Evolutionary conservation across 2,329 filamentous ascomycete species (phyloP), one percentile per base, ranked within the genome.

Genomic region (Fusarium sp.): DNA sequence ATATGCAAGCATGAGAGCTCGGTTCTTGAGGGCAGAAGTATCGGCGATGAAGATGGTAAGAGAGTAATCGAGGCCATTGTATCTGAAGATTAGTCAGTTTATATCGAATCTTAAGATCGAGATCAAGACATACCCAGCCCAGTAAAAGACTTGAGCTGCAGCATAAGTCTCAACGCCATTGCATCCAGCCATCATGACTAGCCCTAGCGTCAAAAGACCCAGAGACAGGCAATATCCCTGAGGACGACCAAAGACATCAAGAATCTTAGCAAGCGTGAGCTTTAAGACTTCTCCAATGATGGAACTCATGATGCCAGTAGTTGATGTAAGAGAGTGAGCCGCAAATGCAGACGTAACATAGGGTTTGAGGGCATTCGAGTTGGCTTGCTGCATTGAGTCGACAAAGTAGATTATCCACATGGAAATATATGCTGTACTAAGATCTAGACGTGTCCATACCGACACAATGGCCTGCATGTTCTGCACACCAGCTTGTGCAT

Each of bases 31-130:
- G 31, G 84, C 83, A 4, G 90, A 89, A 3, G 89, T 91, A 70
- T 93, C 91, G 37, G 90, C 88, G 64, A 91, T 86, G 74, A 92
- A 88, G 37, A 93, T 84, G 63, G 84, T 84, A 26, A 91, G 79
- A 33, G 85, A 84, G 71, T 90, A 91, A 49, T 84, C 82, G 37
- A 92, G 79, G 15, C 31, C 31, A 16, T 33, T 33, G 15, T 33
- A 33, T 33, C 31, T 33, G 11, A 33, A 33, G 15, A 16, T 33
- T 33, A 15, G 15, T 16, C 15, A 16, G 15, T 18, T 16, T 18
- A 8, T 18, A 10, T 16, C 13, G 15, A 33, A 33, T 33, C 16
- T 33, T 18, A 33, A 33, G 15, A 15, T 3, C 11, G 37, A 21
- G 12, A 20, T n/a, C 12, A 21, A 10, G 11, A 13, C 9, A 13